Base-by-base conservation (phyloP, 371 early-diverging fungal genomes). In the Lichtheimia ramosa region DNA sequence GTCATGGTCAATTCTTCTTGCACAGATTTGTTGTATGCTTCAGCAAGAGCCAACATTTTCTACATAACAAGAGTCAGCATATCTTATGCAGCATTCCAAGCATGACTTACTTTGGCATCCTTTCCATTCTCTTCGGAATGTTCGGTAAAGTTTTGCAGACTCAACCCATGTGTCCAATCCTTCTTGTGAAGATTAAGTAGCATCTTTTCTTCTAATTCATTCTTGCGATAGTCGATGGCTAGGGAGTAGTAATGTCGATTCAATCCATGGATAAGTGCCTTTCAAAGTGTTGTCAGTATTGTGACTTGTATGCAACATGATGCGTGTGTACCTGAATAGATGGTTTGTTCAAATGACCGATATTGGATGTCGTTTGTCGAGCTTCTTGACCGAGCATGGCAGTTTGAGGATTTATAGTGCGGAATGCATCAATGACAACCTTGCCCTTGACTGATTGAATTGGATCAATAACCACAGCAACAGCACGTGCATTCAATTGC, bases 401-500 rank as follows among this genome's bases (percentile, higher is more conserved):
- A 15, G 88, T 83, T 68, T 96, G 93, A 48, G 97, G 89, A 68
- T 94, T 92, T 71, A 99, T 99, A 40, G 96, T 80, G 42, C 99
- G 91, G 89, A 99, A 99, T 16, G 99, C 99, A 78, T 99, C 99
- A 75, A 99, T 99, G 14, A 99, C 99, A 3, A 99, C 99, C 74
- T 99, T 99, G 63, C 99, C 99, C 71, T 99, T 99, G 53, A 99
- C 99, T 18, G 98, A 98, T 74, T 99, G 99, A 65, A 99, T 99
- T 3, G 99, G 99, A 78, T 99, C 99, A 49, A 99, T 92, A 1
- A 99, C 99, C 6, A 99, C 99, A 56, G 99, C 99, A 6, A 99
- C 99, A 16, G 99, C 95, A 54, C 99, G 88, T 64, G 88, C 94
- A 71, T 96, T 94, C 61, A 99, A 81, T 60, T 92, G 87, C 79